Evolutionary conservation across 176 grass and related monocot genomes (phyloP), one percentile per base, ranked within the genome.

Genomic region (Zizania latifolia): DNA sequence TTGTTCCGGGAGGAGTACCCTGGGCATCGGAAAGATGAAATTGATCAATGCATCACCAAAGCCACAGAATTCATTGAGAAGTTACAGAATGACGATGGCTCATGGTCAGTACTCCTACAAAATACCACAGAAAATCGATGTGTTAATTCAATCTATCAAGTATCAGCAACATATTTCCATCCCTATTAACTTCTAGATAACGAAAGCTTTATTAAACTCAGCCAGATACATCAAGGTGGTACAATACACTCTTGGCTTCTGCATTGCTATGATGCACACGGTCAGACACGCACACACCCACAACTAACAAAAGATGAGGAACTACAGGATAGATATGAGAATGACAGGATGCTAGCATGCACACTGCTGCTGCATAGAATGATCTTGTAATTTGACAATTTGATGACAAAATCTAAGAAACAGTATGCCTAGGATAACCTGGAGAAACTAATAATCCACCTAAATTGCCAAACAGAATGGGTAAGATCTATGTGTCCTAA

Each of bases 41-140:
- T 90, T 87, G 81, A 93, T 56, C 48, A 74, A 7, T 87, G 84
- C 37, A 85, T 93, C 21, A 78, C 24, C 71, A 84, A 43, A 17
- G 84, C 81, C 3, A 78, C 67, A 70, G 28, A 76, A 5, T 89
- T 83, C 81, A 78, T 93, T 8, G 76, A 90, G 79, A 90, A 82
- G 59, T 75, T 37, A 39, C 90, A 93, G 79, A 90, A 93, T 32
- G 71, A 81, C 68, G 87, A 93, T 72, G 90, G 90, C 8, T 93
- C 90, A 84, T 93, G 90, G 90, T 93, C 2, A 84, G 84, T 72
- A 28, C 28, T 6, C 15, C 50, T 67, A 69, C 60, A 58, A 39
- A 43, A 86, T 74, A 75, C 4, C 29, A 68, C 19, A 67, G 15
- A 68, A 80, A 29, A 60, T 39, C 54, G 7, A 24, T 36, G 38